Evolutionary conservation across 768 basidiomycete genomes (phyloP), one percentile per base, ranked within the genome.

Genomic region (Pleurotus ostreatus): DNA sequence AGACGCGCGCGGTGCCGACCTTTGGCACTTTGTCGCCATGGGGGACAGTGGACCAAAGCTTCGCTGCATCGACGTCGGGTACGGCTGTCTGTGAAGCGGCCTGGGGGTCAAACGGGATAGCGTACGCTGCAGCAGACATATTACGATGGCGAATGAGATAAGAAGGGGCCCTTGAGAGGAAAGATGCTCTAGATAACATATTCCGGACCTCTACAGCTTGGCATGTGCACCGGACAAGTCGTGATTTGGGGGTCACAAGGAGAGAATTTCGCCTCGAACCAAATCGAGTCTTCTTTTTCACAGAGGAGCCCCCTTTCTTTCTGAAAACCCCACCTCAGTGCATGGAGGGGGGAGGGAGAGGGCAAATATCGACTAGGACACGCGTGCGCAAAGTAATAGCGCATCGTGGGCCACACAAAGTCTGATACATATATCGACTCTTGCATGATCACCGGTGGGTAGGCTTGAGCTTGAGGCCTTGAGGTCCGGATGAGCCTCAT

Each of bases 1-100:
- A 86, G 4, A 82, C 73, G 49, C 85, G 79, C 1, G 84, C 80
- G 0, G 85, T 83, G 6, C 86, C 88, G 4, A 75, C 81, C 63
- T 82, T 81, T 0, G 85, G 76, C 23, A 75, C 72, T 62, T 82
- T 83, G 48, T 80, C 71, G 15, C 71, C 74, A 0, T 80, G 78
- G 1, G 80, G 74, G 9, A 77, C 76, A 0, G 68, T 54, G 0
- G 74, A 59, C 86, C 86, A 89, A 30, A 88, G 71, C 52, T 76
- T 59, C 22, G 73, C 67, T 1, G 81, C 62, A 62, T 84, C 70
- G 62, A 83, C 65, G 38, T 75, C 72, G 0, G 73, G 59, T 15
- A 68, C 66, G 11, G 64, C 61, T 15, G 67, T 59, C 39, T 61
- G 53, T 13, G 74, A 64, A 5, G 68, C 70, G 57, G 55, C 66